Evolutionary conservation across 2,329 filamentous ascomycete species (phyloP).

Genomic region (Arthrobotrys entomopaga): DNA sequence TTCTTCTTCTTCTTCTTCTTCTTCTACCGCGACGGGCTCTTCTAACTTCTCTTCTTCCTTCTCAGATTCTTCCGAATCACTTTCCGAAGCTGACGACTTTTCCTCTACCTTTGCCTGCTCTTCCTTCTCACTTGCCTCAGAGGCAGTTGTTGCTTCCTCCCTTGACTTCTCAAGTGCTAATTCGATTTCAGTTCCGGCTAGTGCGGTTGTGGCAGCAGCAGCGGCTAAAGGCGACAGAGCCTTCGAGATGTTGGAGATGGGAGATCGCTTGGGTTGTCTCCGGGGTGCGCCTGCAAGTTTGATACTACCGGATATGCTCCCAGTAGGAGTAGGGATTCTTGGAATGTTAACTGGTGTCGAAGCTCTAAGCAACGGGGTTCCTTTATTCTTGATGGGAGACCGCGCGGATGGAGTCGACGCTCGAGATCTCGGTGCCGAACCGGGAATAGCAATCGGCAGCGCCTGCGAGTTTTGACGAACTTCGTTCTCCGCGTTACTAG

Average conservation of each 20-base stretch:
- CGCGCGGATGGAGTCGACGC: slow-evolving; percentile 45
- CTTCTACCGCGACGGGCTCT: slow-evolving; percentile 2
- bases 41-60: slow-evolving; percentile 23
- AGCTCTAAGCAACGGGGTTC: slow-evolving; percentile 39
- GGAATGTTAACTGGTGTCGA: slow-evolving; percentile 49
- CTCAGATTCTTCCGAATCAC: slow-evolving; percentile 40
- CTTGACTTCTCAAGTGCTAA: slow-evolving; percentile 28
- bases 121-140: slow-evolving; percentile 37
- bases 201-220: slow-evolving; percentile 41
- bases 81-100: slow-evolving; percentile 30
- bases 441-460: slow-evolving; percentile 50
- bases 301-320: slow-evolving; percentile 40
- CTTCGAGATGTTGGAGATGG: slow-evolving; percentile 48
- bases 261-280: slow-evolving; percentile 43
- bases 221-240: slow-evolving; percentile 48
- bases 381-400: slow-evolving; percentile 40
- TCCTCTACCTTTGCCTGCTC: slow-evolving; percentile 20
- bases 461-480: slow-evolving; percentile 50
- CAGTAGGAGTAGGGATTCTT: slow-evolving; percentile 43
- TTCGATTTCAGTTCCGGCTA: slow-evolving; percentile 47
- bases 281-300: slow-evolving; percentile 47
- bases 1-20: slow-evolving; percentile 5
- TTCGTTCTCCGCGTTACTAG: slow-evolving; percentile 49
- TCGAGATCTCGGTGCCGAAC: slow-evolving; percentile 49
- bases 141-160: slow-evolving; percentile 20